Conservation (phyloP, 257 asterid genomes). For the Rubia yunnanensis region DNA sequence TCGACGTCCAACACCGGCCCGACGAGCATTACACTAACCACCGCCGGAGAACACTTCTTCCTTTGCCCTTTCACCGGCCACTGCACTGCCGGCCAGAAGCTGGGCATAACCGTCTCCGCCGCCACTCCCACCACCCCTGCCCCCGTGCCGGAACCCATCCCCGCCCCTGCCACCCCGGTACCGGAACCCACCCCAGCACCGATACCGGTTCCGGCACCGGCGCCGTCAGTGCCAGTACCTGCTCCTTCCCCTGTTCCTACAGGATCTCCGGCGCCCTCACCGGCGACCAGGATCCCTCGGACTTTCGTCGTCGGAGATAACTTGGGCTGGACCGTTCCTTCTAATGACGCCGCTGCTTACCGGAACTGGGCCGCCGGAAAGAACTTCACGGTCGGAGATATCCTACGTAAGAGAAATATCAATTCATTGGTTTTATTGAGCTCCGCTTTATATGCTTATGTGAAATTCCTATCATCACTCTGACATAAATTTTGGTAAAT, state of each 20-base stretch:
- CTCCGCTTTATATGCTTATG: no score
- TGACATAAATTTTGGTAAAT: no score
- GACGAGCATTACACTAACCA: conserved; percentile 31
- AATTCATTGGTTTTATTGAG: neutral
- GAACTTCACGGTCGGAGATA: conserved; percentile 51
- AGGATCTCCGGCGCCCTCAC: conserved; percentile 26
- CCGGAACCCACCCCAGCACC: conserved; percentile 19
- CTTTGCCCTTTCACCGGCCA: conserved; percentile 43
- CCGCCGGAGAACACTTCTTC: conserved; percentile 50
- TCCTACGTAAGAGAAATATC: conserved; percentile 30
- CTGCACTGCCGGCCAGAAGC: conserved; percentile 42
- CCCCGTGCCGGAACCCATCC: conserved; percentile 13
- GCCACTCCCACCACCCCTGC: conserved; percentile 21
- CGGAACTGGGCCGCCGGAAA: conserved; percentile 49
- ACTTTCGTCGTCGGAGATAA: conserved; percentile 50
- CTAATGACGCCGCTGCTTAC: conserved; percentile 35
- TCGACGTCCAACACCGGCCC: conserved; percentile 37
- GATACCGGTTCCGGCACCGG: conserved; percentile 28
- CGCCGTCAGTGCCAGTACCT: conserved; percentile 13
- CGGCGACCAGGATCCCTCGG: conserved; percentile 26
- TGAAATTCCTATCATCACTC: no score
- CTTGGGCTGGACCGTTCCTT: conserved; percentile 61
- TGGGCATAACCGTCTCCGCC: conserved; percentile 55
- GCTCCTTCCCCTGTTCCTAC: conserved; percentile 19
- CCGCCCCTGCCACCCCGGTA: conserved; percentile 21